Percentiles rank a stretch among this genome's conserved stretches.
phyloP scores from a whole-genome alignment of 148 eudicot species.

The Heliamphora exappendiculata region DNA sequence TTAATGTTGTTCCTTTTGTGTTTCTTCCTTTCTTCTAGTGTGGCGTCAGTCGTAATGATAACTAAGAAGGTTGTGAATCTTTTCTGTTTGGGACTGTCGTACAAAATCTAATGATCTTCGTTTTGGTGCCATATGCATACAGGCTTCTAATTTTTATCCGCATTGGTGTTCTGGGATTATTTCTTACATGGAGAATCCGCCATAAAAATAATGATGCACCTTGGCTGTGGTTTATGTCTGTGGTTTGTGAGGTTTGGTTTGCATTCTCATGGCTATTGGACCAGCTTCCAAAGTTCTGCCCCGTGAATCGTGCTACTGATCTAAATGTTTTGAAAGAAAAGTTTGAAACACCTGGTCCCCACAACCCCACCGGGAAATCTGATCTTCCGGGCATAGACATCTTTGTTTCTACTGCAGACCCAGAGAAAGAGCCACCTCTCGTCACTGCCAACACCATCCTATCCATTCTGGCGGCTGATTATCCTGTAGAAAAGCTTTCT shows the following conservation, averaged over 20 bases:
- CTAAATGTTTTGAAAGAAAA: slow-evolving; percentile 71
- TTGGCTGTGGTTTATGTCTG: slow-evolving; percentile 91
- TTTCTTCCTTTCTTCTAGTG: neutral
- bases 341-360: slow-evolving; percentile 57
- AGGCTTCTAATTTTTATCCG: slow-evolving; percentile 78
- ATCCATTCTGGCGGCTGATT: slow-evolving; percentile 78
- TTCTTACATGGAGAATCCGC: slow-evolving; percentile 68
- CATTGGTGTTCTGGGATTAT: slow-evolving; percentile 57
- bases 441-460: slow-evolving; percentile 86
- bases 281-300: slow-evolving; percentile 81
- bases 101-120: too few species aligned
- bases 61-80: neutral
- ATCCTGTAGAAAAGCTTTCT: slow-evolving; percentile 86
- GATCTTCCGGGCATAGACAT: slow-evolving; percentile 89
- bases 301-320: slow-evolving; percentile 77
- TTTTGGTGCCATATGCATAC: slow-evolving; percentile 16
- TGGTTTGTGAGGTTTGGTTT: slow-evolving; percentile 88
- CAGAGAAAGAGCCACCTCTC: slow-evolving; percentile 91
- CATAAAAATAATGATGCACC: slow-evolving; percentile 61
- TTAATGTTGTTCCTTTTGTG: too few species aligned
- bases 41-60: neutral
- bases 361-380: slow-evolving; percentile 74
- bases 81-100: too few species aligned
- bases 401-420: slow-evolving; percentile 92
- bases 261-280: slow-evolving; percentile 96